phyloP scores from a whole-genome alignment of 352 stramenopile genomes.

The Phytophthora sansomeana region DNA sequence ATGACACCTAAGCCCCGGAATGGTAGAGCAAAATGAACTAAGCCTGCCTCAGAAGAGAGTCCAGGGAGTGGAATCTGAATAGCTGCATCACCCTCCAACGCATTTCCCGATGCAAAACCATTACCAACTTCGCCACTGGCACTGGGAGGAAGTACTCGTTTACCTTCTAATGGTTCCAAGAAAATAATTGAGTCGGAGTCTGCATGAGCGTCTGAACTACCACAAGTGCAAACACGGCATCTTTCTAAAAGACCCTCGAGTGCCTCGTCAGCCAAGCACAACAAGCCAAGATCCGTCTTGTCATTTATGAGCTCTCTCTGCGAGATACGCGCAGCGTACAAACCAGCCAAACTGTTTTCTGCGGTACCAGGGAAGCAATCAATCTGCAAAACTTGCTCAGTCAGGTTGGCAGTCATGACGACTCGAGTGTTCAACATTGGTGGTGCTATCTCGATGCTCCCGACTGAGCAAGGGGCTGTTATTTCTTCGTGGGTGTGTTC shows the following conservation, averaged over 20 bases:
- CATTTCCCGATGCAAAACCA: background rate
- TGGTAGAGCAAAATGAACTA: too few relatives aligned
- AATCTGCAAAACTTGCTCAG: constrained; percentile 24
- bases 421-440: constrained; percentile 1
- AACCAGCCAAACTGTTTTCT: background rate
- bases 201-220: constrained; percentile 5
- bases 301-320: constrained; percentile 23
- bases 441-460: constrained; percentile 3
- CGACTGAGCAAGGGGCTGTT: background rate
- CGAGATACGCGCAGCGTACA: constrained; percentile 13
- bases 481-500: constrained; percentile 4
- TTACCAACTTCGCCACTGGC: background rate
- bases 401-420: constrained; percentile 31
- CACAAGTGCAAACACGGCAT: constrained; percentile 38
- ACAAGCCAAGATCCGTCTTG: constrained; percentile 8
- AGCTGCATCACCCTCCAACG: background rate
- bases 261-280: constrained; percentile 28
- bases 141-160: background rate
- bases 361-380: constrained; percentile 14
- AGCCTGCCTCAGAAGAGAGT: constrained; percentile 30
- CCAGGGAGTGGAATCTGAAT: constrained; percentile 28
- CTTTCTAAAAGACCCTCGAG: constrained; percentile 24
- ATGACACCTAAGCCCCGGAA: too few relatives aligned
- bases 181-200: constrained; percentile 10
- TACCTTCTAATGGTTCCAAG: constrained; percentile 14